Base-by-base conservation (phyloP, 2,329 filamentous ascomycete species). In the Trichoderma koningiopsis region DNA sequence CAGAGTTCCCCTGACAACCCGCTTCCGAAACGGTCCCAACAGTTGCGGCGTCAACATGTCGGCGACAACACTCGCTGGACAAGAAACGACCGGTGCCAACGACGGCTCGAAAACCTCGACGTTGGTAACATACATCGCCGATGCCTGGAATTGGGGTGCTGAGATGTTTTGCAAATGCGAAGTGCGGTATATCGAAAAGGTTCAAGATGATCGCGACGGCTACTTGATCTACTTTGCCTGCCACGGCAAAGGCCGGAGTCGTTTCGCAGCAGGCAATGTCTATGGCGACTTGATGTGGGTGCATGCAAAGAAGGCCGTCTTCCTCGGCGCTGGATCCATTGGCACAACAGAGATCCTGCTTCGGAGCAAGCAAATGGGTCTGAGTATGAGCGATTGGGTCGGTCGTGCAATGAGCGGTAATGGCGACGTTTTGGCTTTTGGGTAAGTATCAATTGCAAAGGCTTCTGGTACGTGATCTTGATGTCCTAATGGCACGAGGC, bases 61-160 rank as follows among this genome's bases (percentile, higher is more conserved):
- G 24, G 82, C 85, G 0, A 90, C 87, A 0, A 83, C 84, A 0
- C 79, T 89, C 27, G 87, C 87, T 0, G 89, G 89, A 1, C 87
- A 89, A 76, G 89, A 92, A 72, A 79, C 77, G 49, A 91, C 88
- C 0, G 89, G 89, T 0, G 73, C 90, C 69, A 91, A 92, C 72
- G 89, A 92, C 75, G 88, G 88, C 2, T 90, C 87, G 35, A 91
- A 91, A 77, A 90, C 85, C 22, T 89, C 86, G 13, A 90, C 87
- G 0, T 81, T 89, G 1, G 87, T 90, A 47, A 92, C 89, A 0
- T 92, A 92, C 73, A 79, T 92, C 8, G 84, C 87, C 8, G 89
- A 92, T 76, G 89, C 90, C 1, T 91, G 89, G 89, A 90, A 91
- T 73, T 90, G 88, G 88, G 90, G 89, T 10, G 88, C 89, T 14